Base-by-base conservation (phyloP, 805 yeast species). In the Metschnikowia gelsemii region DNA sequence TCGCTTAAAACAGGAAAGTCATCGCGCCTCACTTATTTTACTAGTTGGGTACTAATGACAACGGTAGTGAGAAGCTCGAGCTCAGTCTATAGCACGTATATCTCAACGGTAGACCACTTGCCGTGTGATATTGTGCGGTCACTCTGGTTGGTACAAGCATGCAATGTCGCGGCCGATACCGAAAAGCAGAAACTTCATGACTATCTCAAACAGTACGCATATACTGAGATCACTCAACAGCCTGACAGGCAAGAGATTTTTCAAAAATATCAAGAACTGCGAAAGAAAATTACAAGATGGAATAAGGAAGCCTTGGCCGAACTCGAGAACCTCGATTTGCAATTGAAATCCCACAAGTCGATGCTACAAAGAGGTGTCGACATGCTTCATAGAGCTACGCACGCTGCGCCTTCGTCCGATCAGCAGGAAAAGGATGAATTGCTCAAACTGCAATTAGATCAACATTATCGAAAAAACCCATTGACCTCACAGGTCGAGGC, bases 61-160 rank as follows among this genome's bases (percentile, higher is more conserved):
- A 36, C 49, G 14, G 53, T 50, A 14, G 56, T 56, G 14, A 57
- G 45, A 38, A 52, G 57, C 47, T 57, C 63, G 5, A 46, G 59
- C 33, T 60, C 66, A 8, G 52, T 65, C 18, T 57, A 59, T 41
- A 67, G 62, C 47, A 57, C 73, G 19, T 70, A 65, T 48, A 62
- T 70, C 23, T 60, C 72, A 17, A 68, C 73, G 4, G 56, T 69
- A 8, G 75, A 70, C 44, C 75, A 70, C 45, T 54, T 70, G 26
- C 74, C 75, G 19, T 62, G 73, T 41, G 75, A 70, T 42, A 54
- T 70, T 3, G 58, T 69, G 30, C 63, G 75, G 35, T 64, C 72
- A 7, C 50, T 69, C 8, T 70, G 75, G 75, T 50, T 68, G 13
- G 58, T 70, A 3, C 75, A 70, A 39, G 50, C 63, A 11, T 59